A percentile compares a stretch with the other conserved stretches of the same genome.
These are phyloP conservation scores for Picea glauca DNA, from an alignment of 75 land plant genomes.

Conservation along the genomic window DNA sequence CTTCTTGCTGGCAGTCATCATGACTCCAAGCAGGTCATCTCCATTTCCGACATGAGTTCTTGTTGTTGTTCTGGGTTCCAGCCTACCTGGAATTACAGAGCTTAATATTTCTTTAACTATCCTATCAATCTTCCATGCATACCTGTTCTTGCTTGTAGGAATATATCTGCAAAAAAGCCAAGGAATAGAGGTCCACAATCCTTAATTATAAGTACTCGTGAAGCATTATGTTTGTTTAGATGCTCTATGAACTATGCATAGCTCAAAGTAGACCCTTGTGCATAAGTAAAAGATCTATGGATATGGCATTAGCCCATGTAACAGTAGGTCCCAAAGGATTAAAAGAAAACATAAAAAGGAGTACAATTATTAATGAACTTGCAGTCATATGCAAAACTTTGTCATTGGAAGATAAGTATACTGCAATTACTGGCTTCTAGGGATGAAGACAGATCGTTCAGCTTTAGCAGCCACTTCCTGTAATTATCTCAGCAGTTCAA, in stretches of 20 bases:
- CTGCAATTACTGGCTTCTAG: slow-evolving; percentile 21
- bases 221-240: too few relatives aligned
- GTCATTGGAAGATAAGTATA: not conserved
- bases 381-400: too few relatives aligned
- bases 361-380: too few relatives aligned
- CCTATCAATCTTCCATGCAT: slow-evolving; percentile 41
- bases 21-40: slow-evolving; percentile 33
- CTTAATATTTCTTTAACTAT: slow-evolving; percentile 25
- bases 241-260: too few relatives aligned
- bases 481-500: slow-evolving; percentile 23
- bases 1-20: slow-evolving; percentile 23
- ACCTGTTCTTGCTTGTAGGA: slow-evolving; percentile 43
- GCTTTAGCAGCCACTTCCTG: not conserved
- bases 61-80: slow-evolving; percentile 14
- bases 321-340: too few relatives aligned
- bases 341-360: too few relatives aligned
- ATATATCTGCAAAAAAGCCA: slow-evolving; percentile 27
- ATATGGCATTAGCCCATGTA: too few relatives aligned
- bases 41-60: slow-evolving; percentile 8
- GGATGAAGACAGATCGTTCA: slow-evolving; percentile 17
- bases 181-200: too few relatives aligned
- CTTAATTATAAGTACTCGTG: too few relatives aligned
- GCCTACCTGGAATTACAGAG: slow-evolving; percentile 24
- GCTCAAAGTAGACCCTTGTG: too few relatives aligned
- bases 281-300: too few relatives aligned